Percentiles rank a stretch among this genome's conserved stretches.
phyloP scores from a whole-genome alignment of 2,329 filamentous ascomycete genomes.

The Verticillium klebahnii region DNA sequence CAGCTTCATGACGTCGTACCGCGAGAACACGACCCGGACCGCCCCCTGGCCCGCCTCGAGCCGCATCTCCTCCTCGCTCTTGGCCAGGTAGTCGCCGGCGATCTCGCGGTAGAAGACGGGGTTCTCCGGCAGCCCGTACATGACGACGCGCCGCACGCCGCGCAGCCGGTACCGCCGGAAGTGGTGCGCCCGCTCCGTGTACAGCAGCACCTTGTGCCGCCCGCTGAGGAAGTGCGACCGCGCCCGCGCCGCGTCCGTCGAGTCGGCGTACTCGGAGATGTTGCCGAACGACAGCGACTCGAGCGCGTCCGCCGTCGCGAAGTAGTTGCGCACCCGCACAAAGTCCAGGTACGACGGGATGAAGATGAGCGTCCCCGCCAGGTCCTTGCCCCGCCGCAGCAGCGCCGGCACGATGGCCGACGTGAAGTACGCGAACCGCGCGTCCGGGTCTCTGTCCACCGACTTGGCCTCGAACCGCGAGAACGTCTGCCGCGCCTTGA shows the following conservation, averaged over 20 bases:
- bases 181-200: conserved; percentile 94
- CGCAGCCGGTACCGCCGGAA: conserved; percentile 82
- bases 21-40: conserved; percentile 69
- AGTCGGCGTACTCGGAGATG: conserved; percentile 82
- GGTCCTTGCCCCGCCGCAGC: conserved; percentile 60
- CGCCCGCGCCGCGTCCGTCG: conserved; percentile 75
- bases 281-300: conserved; percentile 65
- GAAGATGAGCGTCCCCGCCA: conserved; percentile 74
- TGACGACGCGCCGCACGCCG: conserved; percentile 78
- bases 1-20: conserved; percentile 83
- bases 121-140: conserved; percentile 90
- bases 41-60: conserved; percentile 55
- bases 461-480: conserved; percentile 73
- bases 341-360: conserved; percentile 95
- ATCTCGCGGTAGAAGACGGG: conserved; percentile 76
- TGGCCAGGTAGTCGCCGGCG: conserved; percentile 60
- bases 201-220: conserved; percentile 77
- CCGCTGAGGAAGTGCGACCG: conserved; percentile 83
- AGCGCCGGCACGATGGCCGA: conserved; percentile 74
- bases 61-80: conserved; percentile 51
- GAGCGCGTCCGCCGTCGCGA: conserved; percentile 64
- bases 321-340: conserved; percentile 86
- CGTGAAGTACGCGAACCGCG: conserved; percentile 87
- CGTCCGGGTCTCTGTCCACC: conserved; percentile 74
- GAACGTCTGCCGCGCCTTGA: conserved; percentile 81